These are phyloP conservation scores for Capniomyces stellatus DNA, from an alignment of 371 early-diverging fungal species.

Conservation along the genomic window DNA sequence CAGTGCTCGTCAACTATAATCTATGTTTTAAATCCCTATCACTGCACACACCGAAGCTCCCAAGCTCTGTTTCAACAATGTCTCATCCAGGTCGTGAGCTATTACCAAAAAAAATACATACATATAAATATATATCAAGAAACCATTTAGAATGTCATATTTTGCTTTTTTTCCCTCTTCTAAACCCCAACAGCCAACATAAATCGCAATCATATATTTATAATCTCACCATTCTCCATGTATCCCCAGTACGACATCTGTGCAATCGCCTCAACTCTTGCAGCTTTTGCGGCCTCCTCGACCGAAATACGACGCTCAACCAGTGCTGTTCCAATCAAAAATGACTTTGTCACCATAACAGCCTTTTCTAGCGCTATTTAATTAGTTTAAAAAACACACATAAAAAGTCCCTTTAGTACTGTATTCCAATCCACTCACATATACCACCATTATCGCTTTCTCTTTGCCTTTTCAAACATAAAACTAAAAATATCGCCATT, in stretches of 20 bases:
- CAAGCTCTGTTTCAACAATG: conserved; percentile 28
- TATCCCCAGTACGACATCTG: conserved; percentile 87
- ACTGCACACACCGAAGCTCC: conserved; percentile 23
- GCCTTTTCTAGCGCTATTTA: conserved; percentile 65
- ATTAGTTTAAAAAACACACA: too few relatives aligned
- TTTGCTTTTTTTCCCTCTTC: not conserved
- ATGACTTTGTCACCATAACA: conserved; percentile 72
- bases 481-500: not conserved
- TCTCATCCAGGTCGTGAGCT: conserved; percentile 32
- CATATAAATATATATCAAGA: not conserved
- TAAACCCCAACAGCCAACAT: not conserved
- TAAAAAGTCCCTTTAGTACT: not conserved
- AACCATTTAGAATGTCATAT: not conserved
- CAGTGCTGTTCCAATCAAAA: conserved; percentile 69
- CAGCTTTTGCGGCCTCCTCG: conserved; percentile 59
- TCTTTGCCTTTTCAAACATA: too few relatives aligned
- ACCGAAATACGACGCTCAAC: conserved; percentile 50
- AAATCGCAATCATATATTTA: conserved; percentile 9
- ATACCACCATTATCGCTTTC: too few relatives aligned
- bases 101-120: not conserved
- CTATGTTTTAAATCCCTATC: too few relatives aligned
- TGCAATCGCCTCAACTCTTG: conserved; percentile 64
- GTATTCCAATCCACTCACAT: conserved; percentile 2
- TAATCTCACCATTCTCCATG: conserved; percentile 49
- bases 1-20: too few relatives aligned